A percentile compares a stretch with the other conserved stretches of the same genome.
These are phyloP conservation scores for Persicaria tinctoria DNA, from an alignment of 148 eudicot species.

Conservation along the genomic window DNA sequence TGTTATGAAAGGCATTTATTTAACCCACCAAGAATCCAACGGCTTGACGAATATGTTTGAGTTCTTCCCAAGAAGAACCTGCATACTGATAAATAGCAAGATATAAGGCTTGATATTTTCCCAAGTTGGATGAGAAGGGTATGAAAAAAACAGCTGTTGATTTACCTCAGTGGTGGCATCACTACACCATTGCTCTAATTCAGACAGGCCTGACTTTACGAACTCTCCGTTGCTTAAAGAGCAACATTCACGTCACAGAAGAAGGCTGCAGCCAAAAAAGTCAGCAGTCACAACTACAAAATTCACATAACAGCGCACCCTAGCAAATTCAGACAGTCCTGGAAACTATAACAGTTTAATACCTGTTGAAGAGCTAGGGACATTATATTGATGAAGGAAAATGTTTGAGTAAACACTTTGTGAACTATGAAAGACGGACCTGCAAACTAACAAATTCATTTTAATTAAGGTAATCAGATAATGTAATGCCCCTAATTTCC, in stretches of 20 bases:
- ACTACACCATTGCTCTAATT: constrained; percentile 83
- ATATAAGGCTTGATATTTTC: constrained; percentile 3
- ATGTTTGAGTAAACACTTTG: constrained; percentile 81
- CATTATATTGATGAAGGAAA: constrained; percentile 93
- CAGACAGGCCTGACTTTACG: constrained; percentile 85
- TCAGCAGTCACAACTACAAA: not conserved
- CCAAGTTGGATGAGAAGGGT: constrained; percentile 2
- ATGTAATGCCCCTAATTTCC: constrained; percentile 20
- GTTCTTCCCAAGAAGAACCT: constrained; percentile 89
- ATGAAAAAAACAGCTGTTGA: not conserved
- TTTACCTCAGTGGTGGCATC: constrained; percentile 78
- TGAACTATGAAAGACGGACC: constrained; percentile 73
- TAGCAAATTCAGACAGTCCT: not conserved
- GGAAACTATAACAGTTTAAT: constrained; percentile 3
- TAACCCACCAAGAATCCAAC: constrained; percentile 80
- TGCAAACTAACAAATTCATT: constrained; percentile 25
- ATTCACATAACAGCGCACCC: not conserved
- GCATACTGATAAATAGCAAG: constrained; percentile 41
- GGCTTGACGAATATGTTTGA: constrained; percentile 93
- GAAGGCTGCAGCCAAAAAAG: constrained; percentile 48
- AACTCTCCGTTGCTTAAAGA: constrained; percentile 99
- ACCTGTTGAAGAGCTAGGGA: constrained; percentile 98
- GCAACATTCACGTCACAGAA: constrained; percentile 98
- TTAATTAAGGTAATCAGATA: not conserved
- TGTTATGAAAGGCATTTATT: not conserved